Conservation (phyloP, 352 stramenopile species). For the Albugo candida region DNA sequence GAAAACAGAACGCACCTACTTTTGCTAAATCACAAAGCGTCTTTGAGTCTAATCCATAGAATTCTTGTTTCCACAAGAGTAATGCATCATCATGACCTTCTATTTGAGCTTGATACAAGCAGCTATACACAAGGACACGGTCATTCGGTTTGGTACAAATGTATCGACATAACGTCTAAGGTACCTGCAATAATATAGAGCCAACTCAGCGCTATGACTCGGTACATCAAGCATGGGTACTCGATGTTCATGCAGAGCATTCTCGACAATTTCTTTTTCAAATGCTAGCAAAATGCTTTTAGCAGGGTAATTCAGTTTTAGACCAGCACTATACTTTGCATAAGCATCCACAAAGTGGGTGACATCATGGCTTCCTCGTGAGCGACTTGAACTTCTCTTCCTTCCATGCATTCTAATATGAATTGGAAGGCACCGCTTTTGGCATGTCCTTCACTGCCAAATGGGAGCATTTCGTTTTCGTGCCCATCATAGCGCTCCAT, state of each 20-base stretch:
- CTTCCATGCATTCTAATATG: conserved; percentile 56
- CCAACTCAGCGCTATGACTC: conserved; percentile 43
- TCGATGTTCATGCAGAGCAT: conserved; percentile 32
- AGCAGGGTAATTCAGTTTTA: neutral
- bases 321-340: conserved; percentile 22
- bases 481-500: too few species aligned
- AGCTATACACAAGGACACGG: conserved; percentile 14
- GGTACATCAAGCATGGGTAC: conserved; percentile 60
- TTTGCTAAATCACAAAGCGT: conserved; percentile 62
- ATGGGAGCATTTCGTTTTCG: too few species aligned
- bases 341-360: conserved; percentile 58
- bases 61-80: conserved; percentile 39
- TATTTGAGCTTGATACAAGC: conserved; percentile 58
- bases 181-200: conserved; percentile 53
- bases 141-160: too few species aligned
- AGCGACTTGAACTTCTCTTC: conserved; percentile 44
- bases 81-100: conserved; percentile 33
- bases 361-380: conserved; percentile 77
- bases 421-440: conserved; percentile 6
- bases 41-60: conserved; percentile 55
- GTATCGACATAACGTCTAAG: too few species aligned
- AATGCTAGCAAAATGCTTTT: too few species aligned
- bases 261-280: conserved; percentile 20
- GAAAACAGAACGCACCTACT: conserved; percentile 4
- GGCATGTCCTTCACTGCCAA: neutral